These are phyloP conservation scores for Passiflora organensis DNA, from an alignment of 345 rosid species.

Conservation along the genomic window DNA sequence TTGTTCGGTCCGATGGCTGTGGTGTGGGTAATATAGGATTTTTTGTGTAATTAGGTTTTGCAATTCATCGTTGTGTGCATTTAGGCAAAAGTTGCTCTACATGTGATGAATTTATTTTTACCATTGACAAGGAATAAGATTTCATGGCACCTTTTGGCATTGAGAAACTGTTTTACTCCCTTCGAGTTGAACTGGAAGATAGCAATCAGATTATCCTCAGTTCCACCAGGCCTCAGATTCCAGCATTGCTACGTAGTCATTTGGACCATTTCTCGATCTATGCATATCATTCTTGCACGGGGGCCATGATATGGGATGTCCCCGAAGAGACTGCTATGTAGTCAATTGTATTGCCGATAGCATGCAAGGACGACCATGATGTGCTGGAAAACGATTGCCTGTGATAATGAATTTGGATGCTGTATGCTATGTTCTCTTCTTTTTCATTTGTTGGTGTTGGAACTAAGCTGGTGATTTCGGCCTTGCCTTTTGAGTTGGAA, in stretches of 20 bases:
- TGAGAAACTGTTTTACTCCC: neutral
- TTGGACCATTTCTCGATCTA: neutral
- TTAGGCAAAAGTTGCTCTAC: conserved; percentile 32
- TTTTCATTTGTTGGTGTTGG: too few relatives aligned
- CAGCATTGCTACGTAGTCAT: neutral
- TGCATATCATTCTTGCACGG: neutral
- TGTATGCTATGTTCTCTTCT: too few relatives aligned
- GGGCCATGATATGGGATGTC: too few relatives aligned
- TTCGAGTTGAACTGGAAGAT: too few relatives aligned
- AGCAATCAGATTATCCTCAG: neutral
- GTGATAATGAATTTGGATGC: too few relatives aligned
- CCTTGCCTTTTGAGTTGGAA: too few relatives aligned
- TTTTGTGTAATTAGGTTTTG: conserved; percentile 31
- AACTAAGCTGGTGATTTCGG: too few relatives aligned
- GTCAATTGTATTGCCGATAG: too few relatives aligned
- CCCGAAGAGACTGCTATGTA: too few relatives aligned
- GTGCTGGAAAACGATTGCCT: neutral
- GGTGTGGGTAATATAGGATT: conserved; percentile 40
- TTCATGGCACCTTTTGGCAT: conserved; percentile 12
- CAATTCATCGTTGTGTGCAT: conserved; percentile 51
- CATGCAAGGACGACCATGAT: too few relatives aligned
- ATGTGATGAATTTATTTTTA: conserved; percentile 44
- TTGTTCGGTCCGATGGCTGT: conserved; percentile 29
- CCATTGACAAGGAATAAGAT: conserved; percentile 41
- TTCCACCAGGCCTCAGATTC: neutral